Evolutionary conservation across 495 filamentous ascomycete genomes (phyloP), one percentile per base, ranked within the genome.

Genomic region (Poronia punctata): DNA sequence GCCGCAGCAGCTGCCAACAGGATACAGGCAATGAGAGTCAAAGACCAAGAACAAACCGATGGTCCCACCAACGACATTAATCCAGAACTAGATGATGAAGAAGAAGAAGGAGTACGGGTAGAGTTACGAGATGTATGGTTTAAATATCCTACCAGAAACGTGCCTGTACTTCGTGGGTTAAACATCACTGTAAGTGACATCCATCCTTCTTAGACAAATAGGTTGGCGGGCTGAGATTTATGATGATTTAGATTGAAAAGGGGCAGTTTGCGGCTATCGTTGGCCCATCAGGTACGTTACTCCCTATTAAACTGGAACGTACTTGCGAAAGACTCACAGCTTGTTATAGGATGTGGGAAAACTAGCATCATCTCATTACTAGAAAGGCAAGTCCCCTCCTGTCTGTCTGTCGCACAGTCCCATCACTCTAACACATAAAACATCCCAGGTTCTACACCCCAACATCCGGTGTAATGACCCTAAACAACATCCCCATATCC

Each of bases 201-300:
- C 3, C 15, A 11, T 20, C 20, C 2, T 6, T 44, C 14, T 3
- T 21, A 4, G n/a, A n/a, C 4, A 6, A 26, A 18, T 15, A 4
- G 11, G 21, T 7, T 11, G 4, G 16, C 36, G 20, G 26, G 22
- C 46, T 45, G 37, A 28, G 28, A 36, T 18, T 29, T 35, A 15
- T 21, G 0, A 25, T 38, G 3, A 34, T 29, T 22, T 17, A 70
- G 43, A 81, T 88, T 42, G 63, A 75, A 38, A 74, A 76, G 23
- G 82, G 83, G 0, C 71, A 80, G 40, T 83, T 78, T 46, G 78
- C 74, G 3, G 85, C 80, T 3, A 70, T 89, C 28, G 84, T 90
- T 8, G 65, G 66, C 5, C 63, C 66, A 1, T 68, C 65, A 14
- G 66, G 65, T 66, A 55, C 35, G 53, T 41, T 7, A 31, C 17